Evolutionary conservation across 768 basidiomycete species (phyloP), one percentile per base, ranked within the genome.

Genomic region (Boletellus sp.): DNA sequence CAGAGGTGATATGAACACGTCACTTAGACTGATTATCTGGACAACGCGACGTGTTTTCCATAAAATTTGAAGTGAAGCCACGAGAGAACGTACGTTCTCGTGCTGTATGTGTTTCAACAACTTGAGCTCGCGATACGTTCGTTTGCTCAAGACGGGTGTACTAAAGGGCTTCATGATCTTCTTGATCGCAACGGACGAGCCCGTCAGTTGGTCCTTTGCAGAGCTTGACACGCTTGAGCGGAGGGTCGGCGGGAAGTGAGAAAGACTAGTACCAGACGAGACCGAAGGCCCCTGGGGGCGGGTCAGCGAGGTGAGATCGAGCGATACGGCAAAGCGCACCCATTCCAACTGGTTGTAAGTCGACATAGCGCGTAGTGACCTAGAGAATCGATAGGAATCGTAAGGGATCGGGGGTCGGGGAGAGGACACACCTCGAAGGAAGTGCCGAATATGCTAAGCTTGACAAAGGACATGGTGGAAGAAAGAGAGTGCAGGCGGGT

Each of bases 131-230:
- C 96, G 82, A 70, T 98, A 98, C 1, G 96, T 99, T 56, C 96
- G 79, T 74, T 98, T 98, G 70, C 86, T 87, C 60, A 99, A 78
- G n/a, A 99, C 96, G 17, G 96, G 94, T 6, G 96, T 97, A 67
- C 88, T 90, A 75, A 99, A 99, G 7, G 96, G 96, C 71, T 99
- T 99, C 95, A 98, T 98, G 77, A 98, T 99, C 84, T 98, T 98
- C 83, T 99, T 99, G 76, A 99, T 94, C 63, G 96, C 96, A 50
- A 95, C 94, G 16, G 91, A 89, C 40, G 92, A 82, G 36, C 84
- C 88, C 9, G 93, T 95, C 47, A 98, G 81, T 70, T 97, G 94
- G 69, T 95, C 90, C 70, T 94, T 94, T 31, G 92, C 88, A 16
- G 93, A 94, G 63, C 94, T 95, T 59, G 35, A 51, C 33, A 47